Conservation (phyloP, 768 basidiomycete genomes). For the Podaxis sp. region DNA sequence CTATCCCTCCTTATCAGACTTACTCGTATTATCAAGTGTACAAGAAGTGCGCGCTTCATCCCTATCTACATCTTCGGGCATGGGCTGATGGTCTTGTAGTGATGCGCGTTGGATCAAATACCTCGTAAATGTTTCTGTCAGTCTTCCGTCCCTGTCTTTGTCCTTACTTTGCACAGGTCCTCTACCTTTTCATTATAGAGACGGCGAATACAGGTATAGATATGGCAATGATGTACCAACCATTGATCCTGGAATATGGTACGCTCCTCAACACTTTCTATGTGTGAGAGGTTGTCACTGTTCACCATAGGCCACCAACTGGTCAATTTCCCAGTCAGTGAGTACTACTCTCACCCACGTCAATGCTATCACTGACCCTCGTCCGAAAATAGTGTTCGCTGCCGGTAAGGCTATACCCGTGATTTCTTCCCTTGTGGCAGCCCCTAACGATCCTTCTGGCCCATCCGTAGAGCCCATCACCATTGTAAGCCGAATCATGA, state of each 20-base stretch:
- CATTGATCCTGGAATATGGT: slow-evolving; percentile 40
- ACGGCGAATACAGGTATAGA: slow-evolving; percentile 43
- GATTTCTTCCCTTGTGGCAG: background rate
- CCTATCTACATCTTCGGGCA: background rate
- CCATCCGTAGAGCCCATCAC: slow-evolving; percentile 28
- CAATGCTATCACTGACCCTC: background rate
- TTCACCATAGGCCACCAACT: slow-evolving; percentile 28
- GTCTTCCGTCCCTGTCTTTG: background rate
- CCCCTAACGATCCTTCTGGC: background rate
- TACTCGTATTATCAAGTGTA: slow-evolving; percentile 41
- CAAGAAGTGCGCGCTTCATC: slow-evolving; percentile 30
- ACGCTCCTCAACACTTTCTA: slow-evolving; percentile 13
- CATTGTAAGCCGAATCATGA: slow-evolving; percentile 24
- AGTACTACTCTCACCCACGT: slow-evolving; percentile 17
- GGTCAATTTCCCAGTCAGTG: slow-evolving; percentile 32
- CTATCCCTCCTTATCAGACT: slow-evolving; percentile 20
- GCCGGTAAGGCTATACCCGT: slow-evolving; percentile 21
- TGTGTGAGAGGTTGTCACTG: background rate
- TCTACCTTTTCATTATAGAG: slow-evolving; percentile 42
- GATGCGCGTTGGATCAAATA: slow-evolving; percentile 43
- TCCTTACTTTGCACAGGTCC: slow-evolving; percentile 28
- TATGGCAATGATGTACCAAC: slow-evolving; percentile 47
- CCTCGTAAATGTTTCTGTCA: slow-evolving; percentile 30
- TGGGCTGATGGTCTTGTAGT: slow-evolving; percentile 23
- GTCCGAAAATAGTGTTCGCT: slow-evolving; percentile 27